Evolutionary conservation across 352 stramenopile species (phyloP), one percentile per base, ranked within the genome.

Genomic region (Thraustochytrium aureum): DNA sequence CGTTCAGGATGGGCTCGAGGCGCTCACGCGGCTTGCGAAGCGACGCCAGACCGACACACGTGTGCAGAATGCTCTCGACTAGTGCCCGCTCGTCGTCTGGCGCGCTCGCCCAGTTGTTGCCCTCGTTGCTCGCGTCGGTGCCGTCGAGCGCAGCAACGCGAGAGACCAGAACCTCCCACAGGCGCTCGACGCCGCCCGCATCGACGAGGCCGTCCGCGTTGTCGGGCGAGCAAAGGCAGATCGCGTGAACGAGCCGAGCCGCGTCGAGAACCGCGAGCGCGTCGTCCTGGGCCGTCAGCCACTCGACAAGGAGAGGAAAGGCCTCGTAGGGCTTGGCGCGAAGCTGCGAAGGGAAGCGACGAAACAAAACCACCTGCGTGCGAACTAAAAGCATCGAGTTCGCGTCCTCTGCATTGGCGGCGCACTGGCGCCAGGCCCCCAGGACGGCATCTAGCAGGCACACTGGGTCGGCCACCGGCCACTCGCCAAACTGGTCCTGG

Each of bases 161-260:
- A 26, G 17, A 22, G 30, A 61, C 37, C 43, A 42, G 17, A 0
- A 37, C 33, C 22, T 42, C 33, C 12, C 62, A 10, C 10, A 75
- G 22, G 6, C 37, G 26, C 17, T 74, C 47, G 14, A 72, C 62
- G 22, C 37, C 66, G 43, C 66, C 66, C 12, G 37, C 37, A 0
- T 65, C 54, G 14, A 43, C 66, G 26, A 75, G 66, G 47, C 65
- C 47, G 17, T 61, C 66, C 12, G 66, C 66, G 66, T 75, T 38
- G 26, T 32, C 6, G 10, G 66, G 66, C 37, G 66, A 75, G 45
- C 37, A 38, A 32, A 43, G 37, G 52, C 66, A 61, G 37, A 75
- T 22, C 17, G 45, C 54, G 52, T 75, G 54, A 5, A 43, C 66
- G 22, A 75, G 66, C 1, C 37, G 47, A 41, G 56, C 65, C 5